These are phyloP conservation scores for Ophiocytium majus DNA, from an alignment of 352 stramenopile species.

Conservation along the genomic window DNA sequence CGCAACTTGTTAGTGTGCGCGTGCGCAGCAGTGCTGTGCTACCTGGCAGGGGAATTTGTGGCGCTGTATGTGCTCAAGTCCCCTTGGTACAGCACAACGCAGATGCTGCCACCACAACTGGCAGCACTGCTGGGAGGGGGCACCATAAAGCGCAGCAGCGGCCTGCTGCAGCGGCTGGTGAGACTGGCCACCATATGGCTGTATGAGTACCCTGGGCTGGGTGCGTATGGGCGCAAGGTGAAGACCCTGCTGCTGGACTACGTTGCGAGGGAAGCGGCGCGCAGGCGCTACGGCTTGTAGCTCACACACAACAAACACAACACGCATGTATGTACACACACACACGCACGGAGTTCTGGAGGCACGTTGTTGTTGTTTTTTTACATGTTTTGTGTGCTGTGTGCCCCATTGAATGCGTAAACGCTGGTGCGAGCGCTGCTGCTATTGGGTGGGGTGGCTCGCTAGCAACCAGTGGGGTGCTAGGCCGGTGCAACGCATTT, in stretches of 20 bases:
- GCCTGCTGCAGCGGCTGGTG: conserved; percentile 31
- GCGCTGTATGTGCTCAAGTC: conserved; percentile 39
- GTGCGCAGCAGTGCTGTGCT: conserved; percentile 36
- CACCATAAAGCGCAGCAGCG: conserved; percentile 38
- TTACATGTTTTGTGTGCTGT: too few relatives aligned
- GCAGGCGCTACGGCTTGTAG: too few relatives aligned
- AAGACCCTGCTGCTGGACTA: conserved; percentile 49
- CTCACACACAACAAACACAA: too few relatives aligned
- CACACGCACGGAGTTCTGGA: too few relatives aligned
- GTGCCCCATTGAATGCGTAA: too few relatives aligned
- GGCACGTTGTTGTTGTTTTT: too few relatives aligned
- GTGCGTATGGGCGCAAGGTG: conserved; percentile 27
- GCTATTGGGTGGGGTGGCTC: too few relatives aligned
- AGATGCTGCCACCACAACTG: conserved; percentile 33
- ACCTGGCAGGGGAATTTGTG: conserved; percentile 29
- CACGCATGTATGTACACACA: too few relatives aligned
- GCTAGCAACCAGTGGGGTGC: too few relatives aligned
- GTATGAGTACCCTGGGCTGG: conserved; percentile 36
- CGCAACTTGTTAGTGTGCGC: neutral
- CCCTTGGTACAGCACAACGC: conserved; percentile 34
- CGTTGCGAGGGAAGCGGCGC: conserved; percentile 17
- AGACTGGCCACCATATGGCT: conserved; percentile 46
- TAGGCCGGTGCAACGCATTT: too few relatives aligned
- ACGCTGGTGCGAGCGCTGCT: too few relatives aligned
- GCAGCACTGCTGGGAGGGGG: neutral